A percentile compares a stretch with the other conserved stretches of the same genome.
Conservation (phyloP, 768 basidiomycete species). For the Rhodotorula toruloides region DNA sequence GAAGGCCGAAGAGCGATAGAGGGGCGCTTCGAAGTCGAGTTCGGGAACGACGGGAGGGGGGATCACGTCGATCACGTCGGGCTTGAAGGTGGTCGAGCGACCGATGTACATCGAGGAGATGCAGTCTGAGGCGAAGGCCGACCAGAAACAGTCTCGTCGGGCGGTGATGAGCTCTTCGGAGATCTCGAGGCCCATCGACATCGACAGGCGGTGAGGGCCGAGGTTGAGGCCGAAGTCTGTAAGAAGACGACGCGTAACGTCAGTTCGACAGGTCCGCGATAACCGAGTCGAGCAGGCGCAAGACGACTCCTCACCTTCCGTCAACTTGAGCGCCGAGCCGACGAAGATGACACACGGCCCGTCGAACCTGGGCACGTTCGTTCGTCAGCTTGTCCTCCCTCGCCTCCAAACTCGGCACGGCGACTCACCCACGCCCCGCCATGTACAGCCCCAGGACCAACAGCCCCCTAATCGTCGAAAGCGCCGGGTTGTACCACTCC, state of each 20-base stretch:
- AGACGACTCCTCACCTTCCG: not conserved
- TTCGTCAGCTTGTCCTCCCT: too few relatives aligned
- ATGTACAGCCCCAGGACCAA: slow-evolving; percentile 19
- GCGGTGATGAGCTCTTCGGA: not conserved
- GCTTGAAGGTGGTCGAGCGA: slow-evolving; percentile 13
- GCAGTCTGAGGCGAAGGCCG: slow-evolving; percentile 8
- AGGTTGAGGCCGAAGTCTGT: slow-evolving; percentile 33
- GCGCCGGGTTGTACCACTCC: slow-evolving; percentile 26
- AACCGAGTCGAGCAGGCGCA: not conserved
- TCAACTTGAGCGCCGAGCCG: slow-evolving; percentile 11
- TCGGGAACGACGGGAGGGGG: slow-evolving; percentile 21
- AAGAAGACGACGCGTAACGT: not conserved
- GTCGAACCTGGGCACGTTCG: too few relatives aligned
- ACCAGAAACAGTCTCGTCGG: slow-evolving; percentile 25
- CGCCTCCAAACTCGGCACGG: too few relatives aligned
- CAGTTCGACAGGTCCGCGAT: not conserved
- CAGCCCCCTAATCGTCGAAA: slow-evolving; percentile 31
- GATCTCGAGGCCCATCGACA: slow-evolving; percentile 3
- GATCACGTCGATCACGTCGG: slow-evolving; percentile 24
- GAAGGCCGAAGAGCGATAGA: slow-evolving; percentile 29
- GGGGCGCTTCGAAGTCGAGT: slow-evolving; percentile 26
- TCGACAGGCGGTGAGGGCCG: slow-evolving; percentile 14
- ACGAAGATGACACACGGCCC: slow-evolving; percentile 32
- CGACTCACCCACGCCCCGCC: slow-evolving; percentile 13
- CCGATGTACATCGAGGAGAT: slow-evolving; percentile 23